Evolutionary conservation across 1,284 basidiomycete species (phyloP).

Genomic region (Chalciporus sp.): DNA sequence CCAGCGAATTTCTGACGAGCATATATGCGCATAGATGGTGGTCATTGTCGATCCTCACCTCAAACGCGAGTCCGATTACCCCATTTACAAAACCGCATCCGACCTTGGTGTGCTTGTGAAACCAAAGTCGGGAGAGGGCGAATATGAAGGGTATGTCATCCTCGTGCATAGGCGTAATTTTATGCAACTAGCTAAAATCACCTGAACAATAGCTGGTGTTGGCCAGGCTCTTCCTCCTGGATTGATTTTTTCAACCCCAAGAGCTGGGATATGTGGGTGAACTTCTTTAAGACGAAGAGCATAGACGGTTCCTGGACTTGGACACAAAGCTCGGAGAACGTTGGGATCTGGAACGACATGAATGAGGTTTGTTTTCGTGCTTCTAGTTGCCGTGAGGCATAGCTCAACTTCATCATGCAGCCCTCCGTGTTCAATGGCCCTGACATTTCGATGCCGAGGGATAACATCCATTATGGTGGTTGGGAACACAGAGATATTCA

Average conservation of each 20-base stretch:
- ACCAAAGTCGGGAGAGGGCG: constrained; percentile 72
- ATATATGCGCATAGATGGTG: constrained; percentile 72
- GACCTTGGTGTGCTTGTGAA: constrained; percentile 86
- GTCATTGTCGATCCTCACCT: constrained; percentile 97
- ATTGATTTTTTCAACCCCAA: constrained; percentile 95
- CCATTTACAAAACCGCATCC: constrained; percentile 84
- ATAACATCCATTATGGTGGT: constrained; percentile 87
- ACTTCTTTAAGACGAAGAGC: constrained; percentile 71
- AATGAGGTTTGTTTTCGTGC: constrained; percentile 74
- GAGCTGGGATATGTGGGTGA: constrained; percentile 91
- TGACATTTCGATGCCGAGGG: constrained; percentile 96
- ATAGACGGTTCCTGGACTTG: constrained; percentile 62
- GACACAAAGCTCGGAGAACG: constrained; percentile 76
- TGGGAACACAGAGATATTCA: constrained; percentile 99
- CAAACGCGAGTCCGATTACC: constrained; percentile 82
- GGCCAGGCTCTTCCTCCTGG: constrained; percentile 95
- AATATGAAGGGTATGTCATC: constrained; percentile 78
- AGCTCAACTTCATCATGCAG: constrained; percentile 40
- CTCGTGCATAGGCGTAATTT: background rate
- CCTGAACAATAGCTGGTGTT: constrained; percentile 73
- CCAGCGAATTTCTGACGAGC: background rate
- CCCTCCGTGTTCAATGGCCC: constrained; percentile 98
- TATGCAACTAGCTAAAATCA: background rate
- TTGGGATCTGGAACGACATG: constrained; percentile 99
- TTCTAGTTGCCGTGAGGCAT: background rate